Evolutionary conservation across 2,329 filamentous ascomycete species (phyloP).

Genomic region (Trichothecium sympodiale): DNA sequence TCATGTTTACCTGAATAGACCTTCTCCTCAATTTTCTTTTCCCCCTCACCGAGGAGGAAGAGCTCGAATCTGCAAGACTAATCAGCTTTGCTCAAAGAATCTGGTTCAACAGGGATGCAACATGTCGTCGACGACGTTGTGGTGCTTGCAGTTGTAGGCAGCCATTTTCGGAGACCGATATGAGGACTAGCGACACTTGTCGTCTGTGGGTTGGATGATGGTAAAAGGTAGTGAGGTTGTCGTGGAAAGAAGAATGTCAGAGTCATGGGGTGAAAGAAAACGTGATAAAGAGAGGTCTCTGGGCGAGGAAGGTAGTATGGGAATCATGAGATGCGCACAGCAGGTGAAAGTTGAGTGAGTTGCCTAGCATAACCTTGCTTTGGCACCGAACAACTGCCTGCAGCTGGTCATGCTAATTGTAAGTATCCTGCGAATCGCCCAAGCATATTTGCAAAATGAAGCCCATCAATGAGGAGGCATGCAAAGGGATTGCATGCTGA

Average conservation of each 20-base stretch:
- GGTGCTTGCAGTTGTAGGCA: constrained; percentile 25
- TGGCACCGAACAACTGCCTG: too few species aligned
- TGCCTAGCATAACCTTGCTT: too few species aligned
- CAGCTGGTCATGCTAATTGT: too few species aligned
- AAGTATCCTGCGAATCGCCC: too few species aligned
- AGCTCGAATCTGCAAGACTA: constrained; percentile 66
- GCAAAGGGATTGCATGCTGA: too few species aligned
- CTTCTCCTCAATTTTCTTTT: constrained; percentile 88
- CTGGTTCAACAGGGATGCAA: constrained; percentile 9
- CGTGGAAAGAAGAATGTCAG: constrained; percentile 3
- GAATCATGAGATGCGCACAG: too few species aligned
- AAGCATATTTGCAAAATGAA: too few species aligned
- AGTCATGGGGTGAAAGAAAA: neutral
- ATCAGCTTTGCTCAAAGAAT: constrained; percentile 4
- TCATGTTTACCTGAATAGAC: constrained; percentile 70
- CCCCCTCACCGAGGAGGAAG: constrained; percentile 74
- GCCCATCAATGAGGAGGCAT: too few species aligned
- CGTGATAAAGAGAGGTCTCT: too few species aligned
- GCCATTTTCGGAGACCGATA: constrained; percentile 13
- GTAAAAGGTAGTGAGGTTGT: constrained; percentile 6
- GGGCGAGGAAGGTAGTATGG: too few species aligned
- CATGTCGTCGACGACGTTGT: constrained; percentile 24
- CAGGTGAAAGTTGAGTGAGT: too few species aligned
- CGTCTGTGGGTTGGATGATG: neutral
- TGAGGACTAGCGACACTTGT: neutral